These are phyloP conservation scores for Penicillium sp. DNA, from an alignment of 2,329 filamentous ascomycete genomes.

Conservation along the genomic window DNA sequence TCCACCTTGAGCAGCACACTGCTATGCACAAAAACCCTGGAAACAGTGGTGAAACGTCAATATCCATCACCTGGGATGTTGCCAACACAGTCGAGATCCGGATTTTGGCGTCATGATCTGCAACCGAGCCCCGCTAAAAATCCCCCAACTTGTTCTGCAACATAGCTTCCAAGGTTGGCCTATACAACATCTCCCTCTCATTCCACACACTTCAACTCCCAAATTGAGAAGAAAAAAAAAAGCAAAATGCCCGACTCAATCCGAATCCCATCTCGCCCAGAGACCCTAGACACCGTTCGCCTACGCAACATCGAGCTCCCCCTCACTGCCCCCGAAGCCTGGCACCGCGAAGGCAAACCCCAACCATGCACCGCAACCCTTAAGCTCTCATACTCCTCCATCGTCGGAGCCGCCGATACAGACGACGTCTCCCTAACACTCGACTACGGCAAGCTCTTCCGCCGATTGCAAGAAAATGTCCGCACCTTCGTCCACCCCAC, in stretches of 20 bases:
- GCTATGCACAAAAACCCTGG: background rate
- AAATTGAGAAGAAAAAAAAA: background rate
- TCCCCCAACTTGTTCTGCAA: conserved; percentile 12
- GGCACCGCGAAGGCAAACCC: conserved; percentile 46
- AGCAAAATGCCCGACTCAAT: conserved; percentile 28
- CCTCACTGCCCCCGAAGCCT: conserved; percentile 48
- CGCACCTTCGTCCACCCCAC: conserved; percentile 28
- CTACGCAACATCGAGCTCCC: conserved; percentile 48
- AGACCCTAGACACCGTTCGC: conserved; percentile 40
- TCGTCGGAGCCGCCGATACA: conserved; percentile 41
- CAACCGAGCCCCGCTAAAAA: conserved; percentile 20
- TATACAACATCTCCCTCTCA: background rate
- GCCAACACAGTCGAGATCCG: background rate
- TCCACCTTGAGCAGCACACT: background rate
- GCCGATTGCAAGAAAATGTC: conserved; percentile 39
- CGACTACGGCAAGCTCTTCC: conserved; percentile 51
- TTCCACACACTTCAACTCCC: background rate
- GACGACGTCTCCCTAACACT: conserved; percentile 49
- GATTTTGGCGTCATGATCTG: conserved; percentile 21
- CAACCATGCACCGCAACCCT: conserved; percentile 49
- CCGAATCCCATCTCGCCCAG: conserved; percentile 33
- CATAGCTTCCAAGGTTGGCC: background rate
- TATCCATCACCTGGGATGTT: background rate
- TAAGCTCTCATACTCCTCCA: conserved; percentile 45
- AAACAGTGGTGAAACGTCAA: background rate